Conservation (phyloP, 2,329 filamentous ascomycete genomes). For the Clarireedia paspali region DNA sequence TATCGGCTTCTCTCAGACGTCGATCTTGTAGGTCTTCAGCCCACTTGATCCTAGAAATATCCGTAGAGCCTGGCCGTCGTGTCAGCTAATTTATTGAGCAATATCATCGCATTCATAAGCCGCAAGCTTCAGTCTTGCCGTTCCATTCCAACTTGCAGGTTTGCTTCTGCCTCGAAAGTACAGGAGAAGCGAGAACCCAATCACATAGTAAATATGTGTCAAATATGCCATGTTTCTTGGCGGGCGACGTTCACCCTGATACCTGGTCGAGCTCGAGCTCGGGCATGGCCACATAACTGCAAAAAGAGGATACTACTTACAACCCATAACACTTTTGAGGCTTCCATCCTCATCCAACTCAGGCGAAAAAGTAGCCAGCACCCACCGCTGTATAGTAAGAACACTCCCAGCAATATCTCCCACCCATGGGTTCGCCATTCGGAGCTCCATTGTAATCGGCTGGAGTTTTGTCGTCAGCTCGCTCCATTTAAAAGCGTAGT, state of each 20-base stretch:
- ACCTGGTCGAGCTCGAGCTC: background rate
- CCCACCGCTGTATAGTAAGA: constrained; percentile 70
- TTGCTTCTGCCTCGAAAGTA: background rate
- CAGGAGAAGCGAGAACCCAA: background rate
- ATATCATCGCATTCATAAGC: no score
- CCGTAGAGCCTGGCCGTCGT: constrained; percentile 68
- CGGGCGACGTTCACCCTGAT: background rate
- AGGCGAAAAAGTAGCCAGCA: constrained; percentile 67
- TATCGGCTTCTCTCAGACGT: constrained; percentile 44
- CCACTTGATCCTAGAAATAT: constrained; percentile 80
- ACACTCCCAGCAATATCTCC: constrained; percentile 52
- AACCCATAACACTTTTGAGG: constrained; percentile 67
- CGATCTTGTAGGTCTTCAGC: constrained; percentile 40
- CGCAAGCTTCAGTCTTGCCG: no score
- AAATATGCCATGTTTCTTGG: no score
- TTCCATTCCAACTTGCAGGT: no score
- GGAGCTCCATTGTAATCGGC: constrained; percentile 5
- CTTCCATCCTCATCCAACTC: constrained; percentile 57
- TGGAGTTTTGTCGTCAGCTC: constrained; percentile 1
- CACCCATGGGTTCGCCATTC: constrained; percentile 6
- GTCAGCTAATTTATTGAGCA: no score
- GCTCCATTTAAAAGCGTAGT: constrained; percentile 5
- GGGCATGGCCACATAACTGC: constrained; percentile 61
- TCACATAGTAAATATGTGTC: no score
- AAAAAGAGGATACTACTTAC: constrained; percentile 5